Percentiles rank a stretch among this genome's conserved stretches.
Evolutionary conservation across 345 rosid genomes (phyloP).

Genomic region (Trapa bicornis): DNA sequence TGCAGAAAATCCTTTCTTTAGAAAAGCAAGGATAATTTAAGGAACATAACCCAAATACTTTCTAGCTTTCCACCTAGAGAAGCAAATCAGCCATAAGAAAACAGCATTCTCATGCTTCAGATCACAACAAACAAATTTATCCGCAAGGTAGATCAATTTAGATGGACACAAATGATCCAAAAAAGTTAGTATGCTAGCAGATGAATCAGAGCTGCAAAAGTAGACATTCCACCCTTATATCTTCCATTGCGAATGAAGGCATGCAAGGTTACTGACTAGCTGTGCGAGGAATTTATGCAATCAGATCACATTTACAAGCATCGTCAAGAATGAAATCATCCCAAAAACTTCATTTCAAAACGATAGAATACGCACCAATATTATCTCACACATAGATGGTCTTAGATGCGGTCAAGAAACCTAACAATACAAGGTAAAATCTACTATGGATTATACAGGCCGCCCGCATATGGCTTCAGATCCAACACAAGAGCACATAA

Average conservation of each 20-base stretch:
- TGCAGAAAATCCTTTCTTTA: neutral
- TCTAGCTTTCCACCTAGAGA: neutral
- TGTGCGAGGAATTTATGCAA: neutral
- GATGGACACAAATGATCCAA: neutral
- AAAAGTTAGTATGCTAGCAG: neutral
- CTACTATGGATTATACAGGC: neutral
- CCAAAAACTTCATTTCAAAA: neutral
- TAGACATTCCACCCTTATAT: neutral
- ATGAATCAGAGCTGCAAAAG: neutral
- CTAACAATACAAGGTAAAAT: neutral
- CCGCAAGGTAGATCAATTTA: neutral
- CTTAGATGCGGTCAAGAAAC: neutral
- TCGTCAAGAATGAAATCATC: neutral
- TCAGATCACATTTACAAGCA: neutral
- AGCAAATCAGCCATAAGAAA: neutral
- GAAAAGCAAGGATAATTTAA: neutral
- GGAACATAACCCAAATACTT: neutral
- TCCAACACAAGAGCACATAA: neutral
- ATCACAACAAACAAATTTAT: neutral
- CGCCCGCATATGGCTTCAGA: neutral
- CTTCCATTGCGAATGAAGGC: neutral
- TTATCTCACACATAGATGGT: neutral
- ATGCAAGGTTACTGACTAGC: neutral
- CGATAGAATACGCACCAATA: neutral
- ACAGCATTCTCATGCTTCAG: neutral